Percentiles rank a stretch among this genome's conserved stretches.
Conservation (phyloP, 805 yeast genomes). For the Ogataea ramenticola region DNA sequence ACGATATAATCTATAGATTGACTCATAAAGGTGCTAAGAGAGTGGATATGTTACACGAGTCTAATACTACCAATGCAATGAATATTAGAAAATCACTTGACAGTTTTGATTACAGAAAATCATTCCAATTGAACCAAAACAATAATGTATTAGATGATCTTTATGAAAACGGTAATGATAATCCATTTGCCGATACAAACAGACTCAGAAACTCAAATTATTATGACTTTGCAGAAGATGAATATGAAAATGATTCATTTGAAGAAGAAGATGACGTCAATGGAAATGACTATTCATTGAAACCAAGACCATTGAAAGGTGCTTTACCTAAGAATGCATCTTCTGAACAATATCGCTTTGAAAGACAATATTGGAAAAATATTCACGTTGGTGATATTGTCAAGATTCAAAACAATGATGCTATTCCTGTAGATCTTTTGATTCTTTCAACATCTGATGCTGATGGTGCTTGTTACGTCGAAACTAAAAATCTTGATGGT, state of each 20-base stretch:
- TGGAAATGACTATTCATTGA: conserved; percentile 4
- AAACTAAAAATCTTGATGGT: conserved; percentile 66
- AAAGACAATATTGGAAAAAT: conserved; percentile 49
- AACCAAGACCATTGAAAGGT: conserved; percentile 29
- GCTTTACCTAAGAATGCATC: conserved; percentile 8
- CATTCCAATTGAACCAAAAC: conserved; percentile 21
- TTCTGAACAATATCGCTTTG: background rate
- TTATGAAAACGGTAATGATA: background rate
- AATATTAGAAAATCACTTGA: conserved; percentile 18
- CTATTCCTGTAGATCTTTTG: conserved; percentile 70
- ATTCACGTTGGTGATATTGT: conserved; percentile 68
- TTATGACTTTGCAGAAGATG: conserved; percentile 3
- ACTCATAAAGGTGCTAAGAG: background rate
- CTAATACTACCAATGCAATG: background rate
- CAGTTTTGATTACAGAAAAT: conserved; percentile 25
- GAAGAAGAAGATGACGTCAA: conserved; percentile 35
- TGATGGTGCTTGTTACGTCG: conserved; percentile 63
- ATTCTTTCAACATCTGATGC: conserved; percentile 58
- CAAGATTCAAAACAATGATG: conserved; percentile 66
- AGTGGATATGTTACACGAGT: conserved; percentile 1
- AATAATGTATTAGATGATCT: conserved; percentile 48
- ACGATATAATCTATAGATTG: conserved; percentile 1
- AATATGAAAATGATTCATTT: conserved; percentile 10
- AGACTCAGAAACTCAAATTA: background rate
- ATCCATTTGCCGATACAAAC: conserved; percentile 5